Percentiles rank a stretch among this genome's conserved stretches.
These are phyloP conservation scores for Fusarium zealandicum DNA, from an alignment of 2,329 filamentous ascomycete genomes.

Conservation along the genomic window DNA sequence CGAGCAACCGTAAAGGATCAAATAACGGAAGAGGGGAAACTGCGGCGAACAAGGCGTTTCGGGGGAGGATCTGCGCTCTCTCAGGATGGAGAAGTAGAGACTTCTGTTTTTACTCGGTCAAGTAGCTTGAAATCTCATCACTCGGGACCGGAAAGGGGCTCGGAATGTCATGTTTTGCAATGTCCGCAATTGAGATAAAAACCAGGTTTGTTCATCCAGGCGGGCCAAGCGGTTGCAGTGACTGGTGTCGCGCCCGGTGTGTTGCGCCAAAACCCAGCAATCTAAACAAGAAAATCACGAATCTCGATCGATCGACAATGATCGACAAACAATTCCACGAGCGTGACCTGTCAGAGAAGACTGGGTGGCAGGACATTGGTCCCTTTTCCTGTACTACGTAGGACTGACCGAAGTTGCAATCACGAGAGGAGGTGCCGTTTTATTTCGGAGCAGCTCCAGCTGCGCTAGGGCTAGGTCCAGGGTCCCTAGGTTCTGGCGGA, in stretches of 20 bases:
- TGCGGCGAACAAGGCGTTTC: slow-evolving; percentile 38
- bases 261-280: slow-evolving; percentile 1
- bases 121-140: slow-evolving; percentile 12
- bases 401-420: slow-evolving; percentile 12
- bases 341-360: slow-evolving; percentile 34
- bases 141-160: slow-evolving; percentile 1
- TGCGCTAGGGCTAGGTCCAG: slow-evolving; percentile 23
- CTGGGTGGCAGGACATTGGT: slow-evolving; percentile 22
- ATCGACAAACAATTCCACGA: slow-evolving; percentile 21
- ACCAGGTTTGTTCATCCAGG: slow-evolving; percentile 7
- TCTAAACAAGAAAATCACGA: slow-evolving; percentile 12
- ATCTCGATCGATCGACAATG: slow-evolving; percentile 37
- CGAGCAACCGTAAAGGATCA: neutral
- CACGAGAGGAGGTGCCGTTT: slow-evolving; percentile 21
- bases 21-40: slow-evolving; percentile 11
- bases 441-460: too few species aligned
- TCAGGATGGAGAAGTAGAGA: slow-evolving; percentile 8
- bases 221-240: neutral
- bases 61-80: slow-evolving; percentile 10
- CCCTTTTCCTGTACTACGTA: slow-evolving; percentile 2
- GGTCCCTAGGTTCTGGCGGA: slow-evolving; percentile 19
- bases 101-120: slow-evolving; percentile 1
- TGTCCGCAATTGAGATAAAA: slow-evolving; percentile 4
- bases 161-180: slow-evolving; percentile 10
- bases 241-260: slow-evolving; percentile 6